Percentiles rank a stretch among this genome's conserved stretches.
These are phyloP conservation scores for Pseudocercospora pini-densiflorae DNA, from an alignment of 2,329 filamentous ascomycete species.

Conservation along the genomic window DNA sequence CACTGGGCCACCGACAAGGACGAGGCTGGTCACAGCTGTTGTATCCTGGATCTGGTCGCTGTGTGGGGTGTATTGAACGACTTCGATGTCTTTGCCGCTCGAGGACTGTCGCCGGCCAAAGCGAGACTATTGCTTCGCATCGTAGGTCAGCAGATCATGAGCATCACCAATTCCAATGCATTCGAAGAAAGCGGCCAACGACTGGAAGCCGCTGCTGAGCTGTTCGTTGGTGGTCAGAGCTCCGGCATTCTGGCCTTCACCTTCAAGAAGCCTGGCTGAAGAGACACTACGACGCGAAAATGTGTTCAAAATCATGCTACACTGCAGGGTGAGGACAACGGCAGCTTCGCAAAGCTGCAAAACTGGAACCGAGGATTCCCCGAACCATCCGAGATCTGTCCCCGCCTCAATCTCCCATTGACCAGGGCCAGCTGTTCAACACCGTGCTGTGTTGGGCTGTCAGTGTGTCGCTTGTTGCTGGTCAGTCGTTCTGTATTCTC, in stretches of 20 bases:
- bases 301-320: neutral
- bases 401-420: neutral
- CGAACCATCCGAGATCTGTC: neutral
- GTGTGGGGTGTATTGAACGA: slow-evolving; percentile 25
- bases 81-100: slow-evolving; percentile 25
- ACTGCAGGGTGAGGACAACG: too few relatives aligned
- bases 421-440: too few relatives aligned
- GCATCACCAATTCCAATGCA: slow-evolving; percentile 8
- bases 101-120: slow-evolving; percentile 16
- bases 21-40: slow-evolving; percentile 22
- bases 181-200: slow-evolving; percentile 16
- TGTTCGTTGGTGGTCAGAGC: slow-evolving; percentile 22
- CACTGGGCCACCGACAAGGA: slow-evolving; percentile 21
- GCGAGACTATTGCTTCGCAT: slow-evolving; percentile 14
- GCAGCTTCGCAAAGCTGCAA: neutral
- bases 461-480: too few relatives aligned
- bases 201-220: slow-evolving; percentile 21
- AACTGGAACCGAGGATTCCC: too few relatives aligned
- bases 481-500: too few relatives aligned
- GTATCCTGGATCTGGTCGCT: slow-evolving; percentile 22
- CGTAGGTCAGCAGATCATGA: slow-evolving; percentile 19
- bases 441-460: too few relatives aligned
- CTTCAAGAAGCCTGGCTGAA: slow-evolving; percentile 14
- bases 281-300: neutral
- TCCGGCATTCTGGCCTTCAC: slow-evolving; percentile 24